phyloP scores from a whole-genome alignment of 2,329 filamentous ascomycete genomes.

The Scleromitrula shiraiana region DNA sequence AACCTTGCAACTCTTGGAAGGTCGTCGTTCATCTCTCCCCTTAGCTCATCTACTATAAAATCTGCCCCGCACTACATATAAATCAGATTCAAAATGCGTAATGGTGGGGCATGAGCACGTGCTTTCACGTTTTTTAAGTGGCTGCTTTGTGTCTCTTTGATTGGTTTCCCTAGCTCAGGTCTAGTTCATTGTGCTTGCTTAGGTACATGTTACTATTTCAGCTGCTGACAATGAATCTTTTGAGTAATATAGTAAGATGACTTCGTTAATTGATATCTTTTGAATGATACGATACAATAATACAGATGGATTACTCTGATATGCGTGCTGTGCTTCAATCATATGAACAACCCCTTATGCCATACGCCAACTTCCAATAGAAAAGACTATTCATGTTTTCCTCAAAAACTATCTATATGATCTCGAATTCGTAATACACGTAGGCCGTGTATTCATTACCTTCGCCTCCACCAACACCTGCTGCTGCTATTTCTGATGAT shows the following conservation, averaged over 20 bases:
- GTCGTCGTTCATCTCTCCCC: background rate
- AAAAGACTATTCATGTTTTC: background rate
- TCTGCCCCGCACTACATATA: constrained; percentile 8
- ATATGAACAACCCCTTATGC: constrained; percentile 9
- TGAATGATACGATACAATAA: constrained; percentile 14
- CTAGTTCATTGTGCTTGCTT: no score
- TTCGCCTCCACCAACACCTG: constrained; percentile 58
- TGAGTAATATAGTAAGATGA: no score
- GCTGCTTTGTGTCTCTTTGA: no score
- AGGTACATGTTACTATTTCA: no score
- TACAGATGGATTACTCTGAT: constrained; percentile 9
- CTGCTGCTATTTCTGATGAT: constrained; percentile 76
- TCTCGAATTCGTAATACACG: constrained; percentile 93
- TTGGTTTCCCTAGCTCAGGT: no score
- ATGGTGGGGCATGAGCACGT: background rate
- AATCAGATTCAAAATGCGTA: background rate
- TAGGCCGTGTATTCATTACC: constrained; percentile 87
- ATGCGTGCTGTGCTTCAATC: constrained; percentile 20
- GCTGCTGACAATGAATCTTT: no score
- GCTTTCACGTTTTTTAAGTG: no score
- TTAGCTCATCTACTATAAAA: constrained; percentile 4
- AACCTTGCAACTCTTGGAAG: background rate
- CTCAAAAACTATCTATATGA: constrained; percentile 35
- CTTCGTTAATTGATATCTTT: constrained; percentile 5
- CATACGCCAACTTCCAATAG: constrained; percentile 14